These are phyloP conservation scores for Plasmodium ovale DNA, from an alignment of 169 alveolate genomes.

Conservation along the genomic window DNA sequence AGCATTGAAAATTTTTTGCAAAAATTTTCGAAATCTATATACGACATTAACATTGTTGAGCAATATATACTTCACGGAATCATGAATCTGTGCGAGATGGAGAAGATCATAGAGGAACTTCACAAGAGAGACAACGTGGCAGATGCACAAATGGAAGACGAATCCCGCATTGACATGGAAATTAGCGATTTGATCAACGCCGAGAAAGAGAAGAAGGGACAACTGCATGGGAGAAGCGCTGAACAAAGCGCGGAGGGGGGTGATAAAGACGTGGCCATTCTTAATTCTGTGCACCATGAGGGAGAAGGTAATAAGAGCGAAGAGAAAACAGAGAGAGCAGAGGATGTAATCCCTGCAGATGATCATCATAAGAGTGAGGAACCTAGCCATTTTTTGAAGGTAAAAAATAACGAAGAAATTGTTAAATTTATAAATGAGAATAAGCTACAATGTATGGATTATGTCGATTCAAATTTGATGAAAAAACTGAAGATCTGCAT, in stretches of 20 bases:
- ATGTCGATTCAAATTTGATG: conserved; percentile 28
- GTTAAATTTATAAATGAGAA: conserved; percentile 35
- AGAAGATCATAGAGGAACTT: conserved; percentile 16
- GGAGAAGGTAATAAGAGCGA: background rate
- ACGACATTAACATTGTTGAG: conserved; percentile 47
- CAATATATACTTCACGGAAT: conserved; percentile 44
- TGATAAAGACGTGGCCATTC: background rate
- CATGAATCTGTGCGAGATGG: conserved; percentile 8
- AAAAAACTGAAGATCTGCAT: conserved; percentile 38
- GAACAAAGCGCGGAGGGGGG: background rate
- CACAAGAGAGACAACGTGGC: conserved; percentile 15
- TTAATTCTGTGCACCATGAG: background rate
- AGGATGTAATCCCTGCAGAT: background rate
- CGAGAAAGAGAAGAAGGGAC: background rate
- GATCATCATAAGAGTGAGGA: background rate
- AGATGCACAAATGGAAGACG: conserved; percentile 48
- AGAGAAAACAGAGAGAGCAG: background rate
- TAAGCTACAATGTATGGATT: conserved; percentile 35
- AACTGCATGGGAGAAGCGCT: background rate
- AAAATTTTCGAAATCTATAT: conserved; percentile 45
- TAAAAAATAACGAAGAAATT: conserved; percentile 38
- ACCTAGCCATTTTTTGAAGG: conserved; percentile 9
- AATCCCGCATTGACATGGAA: conserved; percentile 23
- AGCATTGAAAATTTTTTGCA: conserved; percentile 38
- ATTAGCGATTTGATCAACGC: conserved; percentile 33